Evolutionary conservation across 768 basidiomycete species (phyloP).

Genomic region (Auriscalpium vulgare): DNA sequence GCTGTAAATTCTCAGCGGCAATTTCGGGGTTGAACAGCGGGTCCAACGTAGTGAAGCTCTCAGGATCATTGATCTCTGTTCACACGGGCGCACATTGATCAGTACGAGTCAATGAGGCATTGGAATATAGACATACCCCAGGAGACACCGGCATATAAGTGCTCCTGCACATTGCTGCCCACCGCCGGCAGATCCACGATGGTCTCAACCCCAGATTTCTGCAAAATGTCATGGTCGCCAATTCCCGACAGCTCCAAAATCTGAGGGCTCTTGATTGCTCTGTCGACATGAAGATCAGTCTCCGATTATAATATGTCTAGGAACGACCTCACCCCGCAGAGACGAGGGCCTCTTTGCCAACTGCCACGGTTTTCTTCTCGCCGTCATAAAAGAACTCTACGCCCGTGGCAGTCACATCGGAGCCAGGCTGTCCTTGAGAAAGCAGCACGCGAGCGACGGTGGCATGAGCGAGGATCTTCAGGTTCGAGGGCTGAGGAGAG

Average conservation of each 20-base stretch:
- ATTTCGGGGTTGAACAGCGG: constrained; percentile 21
- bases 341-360: constrained; percentile 35
- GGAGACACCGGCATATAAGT: constrained; percentile 21
- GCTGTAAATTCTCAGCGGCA: constrained; percentile 22
- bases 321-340: constrained; percentile 28
- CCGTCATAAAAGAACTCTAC: constrained; percentile 26
- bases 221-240: constrained; percentile 34
- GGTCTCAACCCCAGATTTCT: constrained; percentile 29
- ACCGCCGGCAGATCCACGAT: constrained; percentile 38
- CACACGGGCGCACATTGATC: background rate
- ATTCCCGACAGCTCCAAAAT: constrained; percentile 55
- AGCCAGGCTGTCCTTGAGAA: constrained; percentile 4
- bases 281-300: constrained; percentile 1
- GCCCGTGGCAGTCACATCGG: constrained; percentile 23
- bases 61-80: constrained; percentile 25
- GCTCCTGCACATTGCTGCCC: constrained; percentile 50
- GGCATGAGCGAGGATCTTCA: constrained; percentile 11
- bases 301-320: background rate
- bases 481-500: background rate
- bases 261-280: constrained; percentile 32
- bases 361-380: constrained; percentile 23
- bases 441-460: constrained; percentile 11
- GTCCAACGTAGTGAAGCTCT: constrained; percentile 23
- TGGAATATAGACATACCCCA: constrained; percentile 19
- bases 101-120: background rate